A percentile compares a stretch with the other conserved stretches of the same genome.
phyloP scores from a whole-genome alignment of 1,284 basidiomycete species.

The Trametes sp. region DNA sequence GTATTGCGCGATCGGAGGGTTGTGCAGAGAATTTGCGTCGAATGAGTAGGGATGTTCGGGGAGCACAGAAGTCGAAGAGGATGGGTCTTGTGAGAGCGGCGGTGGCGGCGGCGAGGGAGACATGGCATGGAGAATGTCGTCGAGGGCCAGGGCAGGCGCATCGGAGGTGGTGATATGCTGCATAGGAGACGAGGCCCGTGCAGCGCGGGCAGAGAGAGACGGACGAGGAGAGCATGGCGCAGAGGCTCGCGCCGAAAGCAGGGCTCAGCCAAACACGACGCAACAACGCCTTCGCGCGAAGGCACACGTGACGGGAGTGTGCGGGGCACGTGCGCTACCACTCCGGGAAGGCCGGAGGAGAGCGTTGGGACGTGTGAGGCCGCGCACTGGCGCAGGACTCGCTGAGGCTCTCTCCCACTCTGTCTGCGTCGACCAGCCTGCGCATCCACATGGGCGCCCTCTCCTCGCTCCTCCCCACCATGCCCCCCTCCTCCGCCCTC shows the following conservation, averaged over 20 bases:
- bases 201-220: slow-evolving; percentile 10
- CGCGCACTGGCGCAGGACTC: not conserved
- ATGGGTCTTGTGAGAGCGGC: slow-evolving; percentile 26
- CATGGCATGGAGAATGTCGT: slow-evolving; percentile 51
- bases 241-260: slow-evolving; percentile 18
- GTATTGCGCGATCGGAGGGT: slow-evolving; percentile 12
- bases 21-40: slow-evolving; percentile 10
- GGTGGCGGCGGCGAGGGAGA: slow-evolving; percentile 46
- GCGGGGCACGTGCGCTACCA: slow-evolving; percentile 18
- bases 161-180: slow-evolving; percentile 30
- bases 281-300: slow-evolving; percentile 36
- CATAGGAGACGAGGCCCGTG: slow-evolving; percentile 19
- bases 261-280: slow-evolving; percentile 28
- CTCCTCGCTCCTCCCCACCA: slow-evolving; percentile 29
- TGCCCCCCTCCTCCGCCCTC: slow-evolving; percentile 45
- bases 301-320: slow-evolving; percentile 32
- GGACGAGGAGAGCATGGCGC: slow-evolving; percentile 1
- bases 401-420: not conserved
- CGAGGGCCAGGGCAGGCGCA: slow-evolving; percentile 45
- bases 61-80: slow-evolving; percentile 4
- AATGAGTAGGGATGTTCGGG: slow-evolving; percentile 12
- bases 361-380: not conserved
- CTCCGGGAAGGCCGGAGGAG: slow-evolving; percentile 19
- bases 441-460: slow-evolving; percentile 21
- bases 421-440: slow-evolving; percentile 2